These are phyloP conservation scores for Globisporangium acanthophoron DNA, from an alignment of 352 stramenopile genomes.

Conservation along the genomic window DNA sequence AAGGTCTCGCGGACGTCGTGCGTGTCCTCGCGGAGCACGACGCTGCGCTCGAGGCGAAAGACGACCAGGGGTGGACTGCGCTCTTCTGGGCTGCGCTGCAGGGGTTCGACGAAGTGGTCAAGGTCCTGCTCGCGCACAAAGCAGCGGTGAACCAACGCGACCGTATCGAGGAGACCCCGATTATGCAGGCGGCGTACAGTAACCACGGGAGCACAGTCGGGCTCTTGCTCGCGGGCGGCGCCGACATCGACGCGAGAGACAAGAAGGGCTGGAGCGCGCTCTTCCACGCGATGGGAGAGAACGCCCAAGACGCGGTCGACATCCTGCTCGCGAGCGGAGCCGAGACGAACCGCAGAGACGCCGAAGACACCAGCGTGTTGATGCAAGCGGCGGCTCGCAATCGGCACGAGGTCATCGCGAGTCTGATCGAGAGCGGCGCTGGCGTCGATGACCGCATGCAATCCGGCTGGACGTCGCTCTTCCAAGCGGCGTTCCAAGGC, in stretches of 20 bases:
- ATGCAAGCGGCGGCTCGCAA: conserved; percentile 10
- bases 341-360: conserved; percentile 2
- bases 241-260: conserved; percentile 7
- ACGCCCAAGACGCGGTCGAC: neutral
- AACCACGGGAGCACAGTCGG: conserved; percentile 4
- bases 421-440: conserved; percentile 5
- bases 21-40: conserved; percentile 1
- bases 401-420: neutral
- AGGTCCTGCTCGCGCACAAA: conserved; percentile 1
- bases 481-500: conserved; percentile 7
- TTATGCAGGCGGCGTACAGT: conserved; percentile 12
- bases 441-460: neutral
- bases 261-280: conserved; percentile 10
- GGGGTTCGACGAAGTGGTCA: neutral
- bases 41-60: neutral
- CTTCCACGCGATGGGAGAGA: conserved; percentile 6
- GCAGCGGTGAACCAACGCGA: conserved; percentile 9
- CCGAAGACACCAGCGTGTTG: conserved; percentile 1
- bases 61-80: conserved; percentile 10
- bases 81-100: conserved; percentile 6
- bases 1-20: neutral
- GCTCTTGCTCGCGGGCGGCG: conserved; percentile 2
- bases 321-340: conserved; percentile 5
- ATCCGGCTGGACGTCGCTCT: conserved; percentile 7
- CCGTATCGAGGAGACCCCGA: conserved; percentile 9